A percentile compares a stretch with the other conserved stretches of the same genome.
Evolutionary conservation across 345 rosid species (phyloP).

Genomic region (Acer negundo): DNA sequence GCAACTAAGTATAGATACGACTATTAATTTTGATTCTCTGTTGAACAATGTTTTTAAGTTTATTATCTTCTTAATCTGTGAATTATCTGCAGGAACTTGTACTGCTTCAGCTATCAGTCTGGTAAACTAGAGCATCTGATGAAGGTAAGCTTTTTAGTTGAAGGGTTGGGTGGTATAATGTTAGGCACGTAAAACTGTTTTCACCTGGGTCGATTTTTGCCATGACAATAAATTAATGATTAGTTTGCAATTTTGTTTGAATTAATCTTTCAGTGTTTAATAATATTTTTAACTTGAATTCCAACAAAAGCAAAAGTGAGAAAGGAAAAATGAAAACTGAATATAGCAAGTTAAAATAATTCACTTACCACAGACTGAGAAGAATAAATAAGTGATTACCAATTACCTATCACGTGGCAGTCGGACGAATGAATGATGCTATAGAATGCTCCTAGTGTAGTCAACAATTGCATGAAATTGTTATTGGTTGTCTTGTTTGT

Average conservation of each 20-base stretch:
- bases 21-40: background rate
- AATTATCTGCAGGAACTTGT: slow-evolving; percentile 62
- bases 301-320: no score
- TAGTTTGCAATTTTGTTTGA: background rate
- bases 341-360: background rate
- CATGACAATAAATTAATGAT: background rate
- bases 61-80: slow-evolving; percentile 6
- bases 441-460: background rate
- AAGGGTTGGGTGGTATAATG: background rate
- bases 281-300: background rate
- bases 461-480: background rate
- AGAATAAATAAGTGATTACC: background rate
- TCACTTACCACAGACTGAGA: background rate
- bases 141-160: slow-evolving; percentile 54
- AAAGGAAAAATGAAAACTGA: background rate
- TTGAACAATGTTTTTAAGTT: background rate
- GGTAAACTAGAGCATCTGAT: slow-evolving; percentile 94
- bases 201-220: background rate
- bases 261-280: background rate
- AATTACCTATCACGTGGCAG: background rate
- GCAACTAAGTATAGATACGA: background rate
- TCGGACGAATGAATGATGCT: background rate
- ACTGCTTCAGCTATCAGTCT: slow-evolving; percentile 96
- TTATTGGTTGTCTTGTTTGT: background rate
- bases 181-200: background rate